phyloP scores from a whole-genome alignment of 1,284 basidiomycete species.

The Ustilago hordei region DNA sequence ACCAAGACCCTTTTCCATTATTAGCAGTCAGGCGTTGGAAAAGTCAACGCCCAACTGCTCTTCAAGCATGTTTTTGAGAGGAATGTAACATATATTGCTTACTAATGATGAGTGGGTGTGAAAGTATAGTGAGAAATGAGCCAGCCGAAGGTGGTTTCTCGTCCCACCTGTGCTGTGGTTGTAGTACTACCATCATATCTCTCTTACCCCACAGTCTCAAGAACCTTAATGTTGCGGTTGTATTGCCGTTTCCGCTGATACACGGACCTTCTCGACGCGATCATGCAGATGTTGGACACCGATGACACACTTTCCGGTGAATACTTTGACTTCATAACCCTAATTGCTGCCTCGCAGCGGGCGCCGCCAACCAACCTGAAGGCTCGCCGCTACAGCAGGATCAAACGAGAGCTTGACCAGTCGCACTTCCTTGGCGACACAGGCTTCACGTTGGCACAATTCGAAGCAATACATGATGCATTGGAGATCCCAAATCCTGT shows the following conservation, averaged over 20 bases:
- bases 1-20: too few relatives aligned
- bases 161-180: background rate
- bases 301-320: too few relatives aligned
- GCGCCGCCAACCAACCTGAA: background rate
- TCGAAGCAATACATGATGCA: background rate
- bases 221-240: background rate
- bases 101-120: background rate
- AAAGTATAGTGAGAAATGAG: background rate
- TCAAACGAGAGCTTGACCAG: background rate
- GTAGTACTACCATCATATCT: background rate
- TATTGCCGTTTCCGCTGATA: background rate
- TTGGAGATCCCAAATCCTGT: background rate
- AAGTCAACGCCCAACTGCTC: too few relatives aligned
- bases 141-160: too few relatives aligned
- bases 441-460: background rate
- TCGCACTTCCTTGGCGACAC: too few relatives aligned
- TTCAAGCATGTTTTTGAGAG: too few relatives aligned
- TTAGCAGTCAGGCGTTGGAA: too few relatives aligned
- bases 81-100: too few relatives aligned
- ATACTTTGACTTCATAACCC: too few relatives aligned
- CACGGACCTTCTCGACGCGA: background rate
- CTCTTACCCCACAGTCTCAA: background rate
- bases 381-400: background rate
- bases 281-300: background rate
- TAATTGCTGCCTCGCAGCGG: too few relatives aligned